Evolutionary conservation across 352 stramenopile species (phyloP), one percentile per base, ranked within the genome.

Genomic region (Phytophthora cactorum): DNA sequence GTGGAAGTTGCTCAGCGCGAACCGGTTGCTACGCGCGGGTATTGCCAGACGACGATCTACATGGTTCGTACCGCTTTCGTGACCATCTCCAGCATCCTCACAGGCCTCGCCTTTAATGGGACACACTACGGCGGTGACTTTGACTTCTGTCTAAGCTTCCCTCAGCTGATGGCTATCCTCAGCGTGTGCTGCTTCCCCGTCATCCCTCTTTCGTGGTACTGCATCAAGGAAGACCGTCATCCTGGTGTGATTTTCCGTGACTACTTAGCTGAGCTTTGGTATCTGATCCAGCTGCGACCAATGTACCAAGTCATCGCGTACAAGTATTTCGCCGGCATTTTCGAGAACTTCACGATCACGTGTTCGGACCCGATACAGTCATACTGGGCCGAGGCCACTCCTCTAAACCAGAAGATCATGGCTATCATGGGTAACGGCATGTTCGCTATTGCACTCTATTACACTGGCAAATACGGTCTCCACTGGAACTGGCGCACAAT

Each of bases 61-160:
- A 58, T 70, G 49, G 31, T 77, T 14, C 76, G 77, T 11, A 84
- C 74, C 2, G 54, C 83, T 25, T 79, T 84, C 43, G 56, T 78
- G 17, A 77, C 57, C 0, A 52, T 85, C n/a, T 72, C 71, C 3
- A 77, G 65, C 29, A 53, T 85, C 1, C 25, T 77, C 14, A 75
- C 68, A 5, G 76, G 68, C 10, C 77, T 88, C 15, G 58, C 63
- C 1, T 81, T 85, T 66, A 88, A 88, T 59, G 74, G 74, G 10
- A 58, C 68, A n/a, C 47, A 84, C 14, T 88, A 85, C 49, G 77
- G 77, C 5, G 77, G 79, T 10, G 52, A 74, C 43, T 83, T 88
- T n/a, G 56, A 80, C 54, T 85, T 82, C 53, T 81, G 66, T 38
- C 56, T 85, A 4, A 69, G 57, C 25, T 82, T 85, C 52, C 68